A percentile compares a stretch with the other conserved stretches of the same genome.
These are phyloP conservation scores for Tubosaeta brunneosetosa DNA, from an alignment of 768 basidiomycete species.

Conservation along the genomic window DNA sequence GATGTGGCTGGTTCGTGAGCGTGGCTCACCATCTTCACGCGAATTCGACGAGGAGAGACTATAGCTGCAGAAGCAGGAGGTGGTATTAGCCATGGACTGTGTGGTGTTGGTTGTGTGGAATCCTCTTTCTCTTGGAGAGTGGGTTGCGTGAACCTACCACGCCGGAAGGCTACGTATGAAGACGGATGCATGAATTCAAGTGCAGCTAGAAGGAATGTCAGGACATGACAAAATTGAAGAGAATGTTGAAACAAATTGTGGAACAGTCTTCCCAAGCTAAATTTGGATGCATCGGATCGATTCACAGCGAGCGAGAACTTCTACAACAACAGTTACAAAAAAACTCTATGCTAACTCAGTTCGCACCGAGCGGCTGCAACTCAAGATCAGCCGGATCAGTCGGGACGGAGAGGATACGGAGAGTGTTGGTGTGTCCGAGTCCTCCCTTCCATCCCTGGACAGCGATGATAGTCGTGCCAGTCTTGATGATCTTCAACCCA, in stretches of 20 bases:
- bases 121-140: slow-evolving; percentile 12
- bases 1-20: slow-evolving; percentile 35
- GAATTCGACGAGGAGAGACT: slow-evolving; percentile 50
- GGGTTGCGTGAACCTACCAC: neutral
- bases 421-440: slow-evolving; percentile 90
- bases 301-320: slow-evolving; percentile 7
- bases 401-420: slow-evolving; percentile 79
- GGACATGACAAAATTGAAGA: neutral
- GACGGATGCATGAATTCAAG: neutral
- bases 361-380: slow-evolving; percentile 53
- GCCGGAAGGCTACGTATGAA: slow-evolving; percentile 5
- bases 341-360: slow-evolving; percentile 12
- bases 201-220: neutral
- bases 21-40: slow-evolving; percentile 54
- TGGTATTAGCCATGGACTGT: slow-evolving; percentile 49
- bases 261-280: neutral
- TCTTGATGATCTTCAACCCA: slow-evolving; percentile 77
- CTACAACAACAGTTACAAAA: slow-evolving; percentile 2
- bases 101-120: slow-evolving; percentile 1
- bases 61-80: slow-evolving; percentile 44
- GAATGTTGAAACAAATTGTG: neutral
- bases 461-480: slow-evolving; percentile 86
- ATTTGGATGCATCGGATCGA: neutral
- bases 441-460: slow-evolving; percentile 99
- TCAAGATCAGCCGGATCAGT: slow-evolving; percentile 77